phyloP scores from a whole-genome alignment of 78 protist genomes.

The Dictyostelium citrinum region DNA sequence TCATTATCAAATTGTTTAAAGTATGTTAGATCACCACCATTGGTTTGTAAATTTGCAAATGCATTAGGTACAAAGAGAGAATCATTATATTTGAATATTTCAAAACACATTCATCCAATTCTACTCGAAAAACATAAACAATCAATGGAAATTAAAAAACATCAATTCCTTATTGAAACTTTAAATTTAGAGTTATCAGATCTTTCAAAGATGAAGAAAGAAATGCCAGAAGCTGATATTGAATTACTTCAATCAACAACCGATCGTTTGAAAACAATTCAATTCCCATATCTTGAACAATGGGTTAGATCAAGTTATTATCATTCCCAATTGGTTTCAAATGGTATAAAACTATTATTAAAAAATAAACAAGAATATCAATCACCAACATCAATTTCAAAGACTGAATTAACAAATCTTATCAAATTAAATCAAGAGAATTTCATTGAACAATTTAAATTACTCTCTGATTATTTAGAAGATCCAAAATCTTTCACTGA shows the following conservation, averaged over 20 bases:
- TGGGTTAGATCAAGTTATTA: background rate
- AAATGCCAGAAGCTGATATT: slow-evolving; percentile 48
- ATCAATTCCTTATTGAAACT: background rate
- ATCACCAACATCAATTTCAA: background rate
- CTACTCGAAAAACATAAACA: background rate
- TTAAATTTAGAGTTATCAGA: slow-evolving; percentile 26
- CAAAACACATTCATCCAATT: slow-evolving; percentile 32
- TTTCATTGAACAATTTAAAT: background rate
- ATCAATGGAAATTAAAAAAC: background rate
- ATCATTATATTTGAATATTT: slow-evolving; percentile 14
- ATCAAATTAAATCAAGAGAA: slow-evolving; percentile 5
- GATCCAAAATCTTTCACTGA: slow-evolving; percentile 7
- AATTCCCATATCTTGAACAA: background rate
- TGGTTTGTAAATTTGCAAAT: slow-evolving; percentile 9
- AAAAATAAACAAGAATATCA: background rate
- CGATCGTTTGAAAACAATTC: background rate
- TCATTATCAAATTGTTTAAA: slow-evolving; percentile 5
- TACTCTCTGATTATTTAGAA: slow-evolving; percentile 1
- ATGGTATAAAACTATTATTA: background rate
- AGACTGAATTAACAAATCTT: background rate
- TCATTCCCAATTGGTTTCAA: background rate
- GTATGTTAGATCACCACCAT: background rate
- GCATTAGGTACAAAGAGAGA: slow-evolving; percentile 3
- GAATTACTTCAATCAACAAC: background rate
- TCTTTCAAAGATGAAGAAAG: slow-evolving; percentile 35